Conservation (phyloP, 2,329 filamentous ascomycete species). For the Elsinoe necatrix region DNA sequence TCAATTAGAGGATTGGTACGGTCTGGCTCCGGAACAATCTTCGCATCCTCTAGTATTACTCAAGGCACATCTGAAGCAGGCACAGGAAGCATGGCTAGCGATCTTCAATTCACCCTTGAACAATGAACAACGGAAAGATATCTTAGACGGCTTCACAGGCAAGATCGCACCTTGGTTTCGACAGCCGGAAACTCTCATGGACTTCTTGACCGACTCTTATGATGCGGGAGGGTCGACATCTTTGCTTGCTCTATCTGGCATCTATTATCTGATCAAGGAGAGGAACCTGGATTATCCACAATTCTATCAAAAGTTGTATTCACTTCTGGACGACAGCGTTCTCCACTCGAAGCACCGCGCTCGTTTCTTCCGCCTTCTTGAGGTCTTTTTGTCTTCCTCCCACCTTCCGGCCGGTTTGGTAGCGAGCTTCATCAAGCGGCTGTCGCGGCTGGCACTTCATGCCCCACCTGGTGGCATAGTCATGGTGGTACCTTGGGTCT, state of each 20-base stretch:
- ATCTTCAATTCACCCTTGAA: slow-evolving; percentile 60
- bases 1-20: slow-evolving; percentile 62
- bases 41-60: slow-evolving; percentile 58
- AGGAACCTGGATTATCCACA: slow-evolving; percentile 88
- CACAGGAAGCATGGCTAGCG: slow-evolving; percentile 79
- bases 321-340: slow-evolving; percentile 73
- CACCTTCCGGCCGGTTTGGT: slow-evolving; percentile 87
- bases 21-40: slow-evolving; percentile 56
- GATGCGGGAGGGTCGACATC: slow-evolving; percentile 78
- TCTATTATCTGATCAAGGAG: slow-evolving; percentile 89
- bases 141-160: slow-evolving; percentile 66
- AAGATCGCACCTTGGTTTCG: slow-evolving; percentile 83
- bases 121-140: slow-evolving; percentile 66
- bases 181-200: slow-evolving; percentile 81
- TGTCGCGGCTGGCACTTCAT: slow-evolving; percentile 74
- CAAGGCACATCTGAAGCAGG: slow-evolving; percentile 65
- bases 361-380: slow-evolving; percentile 82
- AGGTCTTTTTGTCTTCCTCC: slow-evolving; percentile 81
- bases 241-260: slow-evolving; percentile 77
- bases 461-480: slow-evolving; percentile 87
- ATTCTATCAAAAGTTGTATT: slow-evolving; percentile 92
- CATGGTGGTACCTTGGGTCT: slow-evolving; percentile 81
- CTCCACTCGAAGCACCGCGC: slow-evolving; percentile 92
- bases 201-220: slow-evolving; percentile 94
- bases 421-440: slow-evolving; percentile 92